Evolutionary conservation across 2,329 filamentous ascomycete genomes (phyloP).

Genomic region (Beauveria asiatica): DNA sequence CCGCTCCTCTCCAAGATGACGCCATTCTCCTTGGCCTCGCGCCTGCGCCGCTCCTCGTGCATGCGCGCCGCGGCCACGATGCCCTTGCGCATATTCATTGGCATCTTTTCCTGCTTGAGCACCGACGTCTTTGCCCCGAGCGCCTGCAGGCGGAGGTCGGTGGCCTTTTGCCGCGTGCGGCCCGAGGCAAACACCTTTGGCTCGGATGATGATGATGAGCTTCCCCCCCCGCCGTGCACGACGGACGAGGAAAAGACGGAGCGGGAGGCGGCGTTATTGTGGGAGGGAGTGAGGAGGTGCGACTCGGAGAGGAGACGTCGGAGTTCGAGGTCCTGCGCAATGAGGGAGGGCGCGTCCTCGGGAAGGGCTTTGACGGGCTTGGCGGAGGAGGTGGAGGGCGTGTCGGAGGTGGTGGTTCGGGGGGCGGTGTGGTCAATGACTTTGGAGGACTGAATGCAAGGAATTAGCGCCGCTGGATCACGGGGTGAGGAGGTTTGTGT

Average conservation of each 20-base stretch:
- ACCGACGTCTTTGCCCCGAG: constrained; percentile 72
- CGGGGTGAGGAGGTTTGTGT: background rate
- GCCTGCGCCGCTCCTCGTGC: constrained; percentile 62
- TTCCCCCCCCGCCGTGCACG: constrained; percentile 21
- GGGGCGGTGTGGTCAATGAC: constrained; percentile 43
- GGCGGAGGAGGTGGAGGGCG: constrained; percentile 15
- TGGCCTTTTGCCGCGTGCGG: constrained; percentile 68
- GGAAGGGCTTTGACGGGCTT: constrained; percentile 28
- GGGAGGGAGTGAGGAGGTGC: constrained; percentile 59
- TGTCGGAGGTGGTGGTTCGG: constrained; percentile 19
- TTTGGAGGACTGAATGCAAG: constrained; percentile 10
- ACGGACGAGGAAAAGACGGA: constrained; percentile 37
- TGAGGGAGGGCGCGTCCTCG: constrained; percentile 57
- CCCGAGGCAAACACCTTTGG: constrained; percentile 46
- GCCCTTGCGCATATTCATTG: constrained; percentile 77
- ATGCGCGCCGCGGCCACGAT: constrained; percentile 59
- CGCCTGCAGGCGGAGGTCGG: constrained; percentile 74
- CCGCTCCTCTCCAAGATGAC: constrained; percentile 65
- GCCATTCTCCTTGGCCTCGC: constrained; percentile 81
- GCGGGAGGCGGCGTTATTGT: constrained; percentile 31
- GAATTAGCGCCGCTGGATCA: constrained; percentile 8
- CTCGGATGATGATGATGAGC: constrained; percentile 25
- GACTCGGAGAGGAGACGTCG: constrained; percentile 88
- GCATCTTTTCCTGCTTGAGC: constrained; percentile 77
- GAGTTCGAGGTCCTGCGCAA: constrained; percentile 87